phyloP scores from a whole-genome alignment of 2,329 filamentous ascomycete genomes.

The Cladosporium halotolerans region DNA sequence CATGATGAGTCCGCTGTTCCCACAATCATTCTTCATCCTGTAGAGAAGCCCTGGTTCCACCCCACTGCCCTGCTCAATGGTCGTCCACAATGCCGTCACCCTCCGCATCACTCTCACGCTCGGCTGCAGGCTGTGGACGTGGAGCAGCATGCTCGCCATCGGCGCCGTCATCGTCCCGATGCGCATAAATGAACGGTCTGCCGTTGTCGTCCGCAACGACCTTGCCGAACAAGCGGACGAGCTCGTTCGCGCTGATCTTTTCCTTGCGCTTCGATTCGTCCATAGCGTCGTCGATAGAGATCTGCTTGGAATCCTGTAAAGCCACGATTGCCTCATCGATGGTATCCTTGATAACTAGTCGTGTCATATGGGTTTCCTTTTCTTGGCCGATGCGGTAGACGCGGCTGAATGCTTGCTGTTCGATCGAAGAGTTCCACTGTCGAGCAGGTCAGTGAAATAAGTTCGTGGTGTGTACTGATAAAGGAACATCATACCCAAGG shows the following conservation, averaged over 20 bases:
- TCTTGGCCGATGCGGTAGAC: constrained; percentile 60
- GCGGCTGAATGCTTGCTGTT: constrained; percentile 46
- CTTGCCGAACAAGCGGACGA: constrained; percentile 44
- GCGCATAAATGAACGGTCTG: constrained; percentile 34
- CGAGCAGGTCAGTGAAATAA: no score
- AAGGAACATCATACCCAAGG: no score
- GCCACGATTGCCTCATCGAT: constrained; percentile 53
- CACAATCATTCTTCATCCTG: no score
- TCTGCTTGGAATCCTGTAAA: constrained; percentile 52
- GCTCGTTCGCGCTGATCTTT: constrained; percentile 32
- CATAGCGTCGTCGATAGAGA: constrained; percentile 38
- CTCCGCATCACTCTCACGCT: neutral
- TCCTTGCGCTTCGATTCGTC: constrained; percentile 34
- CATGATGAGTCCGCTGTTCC: no score
- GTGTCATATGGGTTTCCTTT: constrained; percentile 53
- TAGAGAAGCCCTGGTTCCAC: no score
- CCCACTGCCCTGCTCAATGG: no score
- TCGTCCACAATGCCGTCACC: neutral
- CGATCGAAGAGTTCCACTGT: constrained; percentile 28
- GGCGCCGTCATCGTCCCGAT: neutral
- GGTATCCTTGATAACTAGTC: constrained; percentile 49
- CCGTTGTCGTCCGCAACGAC: constrained; percentile 35
- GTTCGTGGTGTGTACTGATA: no score
- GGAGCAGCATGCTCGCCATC: neutral
- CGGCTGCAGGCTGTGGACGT: neutral